Evolutionary conservation across 345 rosid genomes (phyloP).

Genomic region (Cardamine resedifolia): DNA sequence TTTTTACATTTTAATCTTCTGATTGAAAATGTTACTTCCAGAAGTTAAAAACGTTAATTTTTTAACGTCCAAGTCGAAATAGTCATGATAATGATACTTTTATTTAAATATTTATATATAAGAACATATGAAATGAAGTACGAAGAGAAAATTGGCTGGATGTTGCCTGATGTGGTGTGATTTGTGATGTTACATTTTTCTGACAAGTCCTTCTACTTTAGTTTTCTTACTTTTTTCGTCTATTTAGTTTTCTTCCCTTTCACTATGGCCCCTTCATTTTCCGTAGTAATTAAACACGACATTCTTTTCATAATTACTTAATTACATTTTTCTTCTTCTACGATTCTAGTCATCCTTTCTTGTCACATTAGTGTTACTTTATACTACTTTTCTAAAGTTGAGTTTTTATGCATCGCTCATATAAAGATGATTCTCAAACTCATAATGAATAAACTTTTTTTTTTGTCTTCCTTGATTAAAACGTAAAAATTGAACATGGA

Average conservation of each 20-base stretch:
- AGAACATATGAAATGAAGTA: background rate
- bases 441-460: background rate
- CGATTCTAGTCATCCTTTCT: slow-evolving; percentile 21
- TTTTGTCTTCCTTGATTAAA: background rate
- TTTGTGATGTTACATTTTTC: slow-evolving; percentile 35
- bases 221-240: background rate
- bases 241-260: background rate
- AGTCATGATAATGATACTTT: background rate
- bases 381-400: slow-evolving; percentile 12
- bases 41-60: too few relatives aligned
- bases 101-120: background rate
- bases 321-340: slow-evolving; percentile 1
- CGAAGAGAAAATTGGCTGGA: slow-evolving; percentile 2
- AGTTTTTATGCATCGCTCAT: background rate
- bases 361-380: background rate
- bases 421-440: background rate
- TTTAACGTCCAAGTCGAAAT: too few relatives aligned
- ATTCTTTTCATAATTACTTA: background rate
- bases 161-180: slow-evolving; percentile 41
- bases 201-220: slow-evolving; percentile 33
- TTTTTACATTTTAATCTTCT: background rate
- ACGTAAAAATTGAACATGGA: background rate
- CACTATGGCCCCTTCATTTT: background rate
- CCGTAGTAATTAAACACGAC: background rate
- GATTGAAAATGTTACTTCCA: too few relatives aligned